Evolutionary conservation across 1,284 basidiomycete genomes (phyloP), one percentile per base, ranked within the genome.

Genomic region (Naganishia sp.): DNA sequence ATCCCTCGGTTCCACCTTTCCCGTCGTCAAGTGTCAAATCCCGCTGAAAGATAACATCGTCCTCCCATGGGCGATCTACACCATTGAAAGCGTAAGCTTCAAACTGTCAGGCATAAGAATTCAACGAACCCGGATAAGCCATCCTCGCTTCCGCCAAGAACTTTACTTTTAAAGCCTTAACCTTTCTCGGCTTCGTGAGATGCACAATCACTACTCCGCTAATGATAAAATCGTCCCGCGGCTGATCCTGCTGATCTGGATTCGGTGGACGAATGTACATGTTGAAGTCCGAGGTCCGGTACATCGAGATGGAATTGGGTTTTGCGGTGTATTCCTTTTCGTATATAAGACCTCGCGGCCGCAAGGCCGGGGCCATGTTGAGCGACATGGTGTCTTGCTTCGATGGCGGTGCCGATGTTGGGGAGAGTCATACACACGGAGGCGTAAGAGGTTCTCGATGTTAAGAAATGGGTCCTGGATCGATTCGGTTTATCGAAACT

Each of bases 271-370:
- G 59, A 18, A 69, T 63, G 28, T 56, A 69, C 52, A 55, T 57
- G 42, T 69, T 69, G 59, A 65, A 69, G 52, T 69, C 68, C 3
- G 68, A 69, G 5, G 68, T 69, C 28, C 68, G 64, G 21, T 63
- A 52, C 57, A 69, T 54, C 7, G 57, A 50, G 54, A 69, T 63
- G 11, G 59, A 60, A 42, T 69, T 69, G 6, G 68, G 68, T 54
- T 65, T 61, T 48, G 60, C 65, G 25, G 44, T 61, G 45, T 61
- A 66, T 43, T 66, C 53, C 21, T 61, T 61, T 52, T 61, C 59
- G 21, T 61, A 61, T 23, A 61, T 61, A 1, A 61, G 21, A 48
- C 49, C 43, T 53, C 65, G 43, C 33, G 65, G 52, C 59, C 65
- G 54, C 16, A 56, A 15, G 9, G 59, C 36, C 28, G 28, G 45